Base-by-base conservation (phyloP, 352 stramenopile species). In the Phytophthora nicotianae region DNA sequence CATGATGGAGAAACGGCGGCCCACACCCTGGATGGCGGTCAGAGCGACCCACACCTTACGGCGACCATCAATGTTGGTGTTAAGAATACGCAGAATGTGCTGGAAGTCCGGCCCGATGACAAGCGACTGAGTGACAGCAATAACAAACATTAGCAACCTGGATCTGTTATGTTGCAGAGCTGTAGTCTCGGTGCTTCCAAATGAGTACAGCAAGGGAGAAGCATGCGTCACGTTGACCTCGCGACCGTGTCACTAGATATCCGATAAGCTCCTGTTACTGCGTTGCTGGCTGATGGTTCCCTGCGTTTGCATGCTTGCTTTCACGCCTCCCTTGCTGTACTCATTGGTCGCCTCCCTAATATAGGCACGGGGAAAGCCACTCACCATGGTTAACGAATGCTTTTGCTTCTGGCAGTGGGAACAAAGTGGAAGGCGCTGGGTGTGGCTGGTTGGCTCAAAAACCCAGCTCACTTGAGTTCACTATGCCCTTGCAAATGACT, bases 1-100 rank as follows among this genome's bases (percentile, higher is more conserved):
- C 82, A 93, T 91, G 76, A 93, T 83, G 62, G 83, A 78, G 70
- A 95, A 95, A 70, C 86, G 86, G 63, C 83, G 86, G 77, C 86
- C 86, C 47, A 93, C 82, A 91, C 86, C 86, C 72, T 90, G 79
- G 69, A 95, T 91, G 70, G 86, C 68, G 72, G 86, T 95, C 72
- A 95, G 63, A 48, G 86, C 86, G 69, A 93, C 74, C 86, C 83
- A 93, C 52, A 87, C 79, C 81, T 95, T 99, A 72, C 96, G 90
- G 83, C 97, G 97, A 89, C 97, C 97, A 88, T 99, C 97, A 81
- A 99, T 97, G 91, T 99, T 99, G 68, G 97, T 99, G 89, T 99
- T 99, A 72, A 99, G 96, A 85, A 99, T 99, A 99, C 97, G 97
- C 73, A 99, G 93, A 90, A 99, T 99, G 92, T 99, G 97, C 84